Evolutionary conservation across 2,329 filamentous ascomycete genomes (phyloP), one percentile per base, ranked within the genome.

Genomic region (Dryadomyces sulphureus): DNA sequence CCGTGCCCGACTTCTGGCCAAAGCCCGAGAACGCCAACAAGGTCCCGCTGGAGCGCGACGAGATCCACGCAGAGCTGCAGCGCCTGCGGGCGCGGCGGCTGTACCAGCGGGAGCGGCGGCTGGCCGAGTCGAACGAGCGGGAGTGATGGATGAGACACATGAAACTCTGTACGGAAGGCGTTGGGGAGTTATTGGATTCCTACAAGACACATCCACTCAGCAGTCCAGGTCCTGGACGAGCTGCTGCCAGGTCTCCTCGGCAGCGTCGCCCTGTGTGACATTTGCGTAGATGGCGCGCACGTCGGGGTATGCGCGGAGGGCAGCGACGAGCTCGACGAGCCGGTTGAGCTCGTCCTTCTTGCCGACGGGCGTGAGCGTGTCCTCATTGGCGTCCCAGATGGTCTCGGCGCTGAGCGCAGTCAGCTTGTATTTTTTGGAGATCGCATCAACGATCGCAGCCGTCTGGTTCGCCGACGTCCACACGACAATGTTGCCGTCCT

Each of bases 1-100:
- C 75, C 41, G 86, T 96, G 1, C 80, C 84, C 20, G 84, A 83
- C 48, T 98, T 98, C 72, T 98, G 92, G 92, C 92, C 92, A 24
- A 86, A 81, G 57, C 71, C 79, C 5, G 80, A 84, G 52, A 73
- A 89, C 60, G 81, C 81, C 49, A 81, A 92, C 65, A 76, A 73
- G 57, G 75, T 92, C 40, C 86, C 86, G 2, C 76, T 76, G 49
- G 84, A 92, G 54, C 70, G 72, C 52, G 84, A 92, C 46, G 86
- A 93, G 64, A 92, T 98, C 57, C 75, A 81, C 48, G 74, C 73
- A 51, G 92, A 98, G 67, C 69, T 93, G 54, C 73, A 84, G 59
- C 70, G 85, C 52, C 70, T 92, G 60, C 79, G 75, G 60, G 65
- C 68, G 46, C 62, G 70, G 47, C 65, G 75, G 53, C 53, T 93